Conservation (phyloP, 257 asterid species). For the Leptodermis oblonga region DNA sequence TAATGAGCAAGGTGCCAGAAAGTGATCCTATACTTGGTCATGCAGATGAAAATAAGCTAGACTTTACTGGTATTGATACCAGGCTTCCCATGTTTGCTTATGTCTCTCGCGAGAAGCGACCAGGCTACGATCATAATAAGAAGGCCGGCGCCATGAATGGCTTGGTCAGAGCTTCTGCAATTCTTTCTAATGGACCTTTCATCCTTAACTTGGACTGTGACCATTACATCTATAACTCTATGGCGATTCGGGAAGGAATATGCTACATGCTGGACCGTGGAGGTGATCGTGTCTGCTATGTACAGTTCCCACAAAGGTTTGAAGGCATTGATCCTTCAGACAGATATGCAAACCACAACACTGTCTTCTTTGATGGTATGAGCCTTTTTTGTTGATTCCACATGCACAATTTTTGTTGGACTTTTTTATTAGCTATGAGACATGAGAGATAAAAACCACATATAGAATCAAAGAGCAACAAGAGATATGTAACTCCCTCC, state of each 20-base stretch:
- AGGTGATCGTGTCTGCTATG: slow-evolving; percentile 91
- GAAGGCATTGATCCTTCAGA: slow-evolving; percentile 99
- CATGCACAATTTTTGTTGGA: background rate
- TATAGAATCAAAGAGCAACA: background rate
- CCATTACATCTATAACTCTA: slow-evolving; percentile 78
- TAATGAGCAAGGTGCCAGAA: slow-evolving; percentile 94
- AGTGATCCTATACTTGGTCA: slow-evolving; percentile 74
- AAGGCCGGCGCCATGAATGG: slow-evolving; percentile 99
- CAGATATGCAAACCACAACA: slow-evolving; percentile 91
- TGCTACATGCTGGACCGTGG: slow-evolving; percentile 98
- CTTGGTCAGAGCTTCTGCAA: slow-evolving; percentile 89
- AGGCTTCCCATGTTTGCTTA: slow-evolving; percentile 92
- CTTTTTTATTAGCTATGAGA: background rate
- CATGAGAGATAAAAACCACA: background rate
- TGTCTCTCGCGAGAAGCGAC: slow-evolving; percentile 88
- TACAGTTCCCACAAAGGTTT: slow-evolving; percentile 95
- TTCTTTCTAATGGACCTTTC: slow-evolving; percentile 86
- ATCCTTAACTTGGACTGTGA: slow-evolving; percentile 94
- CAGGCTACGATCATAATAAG: slow-evolving; percentile 87
- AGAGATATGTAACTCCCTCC: too few relatives aligned
- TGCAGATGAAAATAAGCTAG: slow-evolving; percentile 61
- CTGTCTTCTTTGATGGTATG: slow-evolving; percentile 91
- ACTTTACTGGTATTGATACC: slow-evolving; percentile 68
- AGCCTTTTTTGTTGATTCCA: background rate
- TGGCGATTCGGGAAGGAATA: slow-evolving; percentile 79